These are phyloP conservation scores for Cladosporium sp. DNA, from an alignment of 2,329 filamentous ascomycete genomes.

Conservation along the genomic window DNA sequence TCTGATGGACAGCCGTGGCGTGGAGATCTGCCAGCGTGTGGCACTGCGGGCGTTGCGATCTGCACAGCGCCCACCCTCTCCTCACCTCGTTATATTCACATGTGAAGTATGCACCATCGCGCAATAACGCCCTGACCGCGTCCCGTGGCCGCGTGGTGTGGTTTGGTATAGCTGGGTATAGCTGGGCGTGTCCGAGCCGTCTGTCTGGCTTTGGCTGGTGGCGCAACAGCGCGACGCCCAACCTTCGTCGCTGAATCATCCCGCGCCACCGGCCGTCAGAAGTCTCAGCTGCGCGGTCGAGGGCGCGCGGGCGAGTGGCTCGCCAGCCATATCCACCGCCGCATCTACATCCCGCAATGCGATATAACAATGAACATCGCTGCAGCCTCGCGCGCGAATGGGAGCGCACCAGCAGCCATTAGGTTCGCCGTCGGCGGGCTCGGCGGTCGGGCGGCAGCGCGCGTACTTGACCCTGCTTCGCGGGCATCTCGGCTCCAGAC, in stretches of 20 bases:
- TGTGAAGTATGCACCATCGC: not conserved
- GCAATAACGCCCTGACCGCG: too few relatives aligned
- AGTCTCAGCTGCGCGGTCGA: too few relatives aligned
- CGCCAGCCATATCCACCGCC: not conserved
- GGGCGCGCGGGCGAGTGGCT: too few relatives aligned
- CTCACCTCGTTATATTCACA: slow-evolving; percentile 12
- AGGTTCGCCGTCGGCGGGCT: not conserved
- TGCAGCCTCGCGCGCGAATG: slow-evolving; percentile 1
- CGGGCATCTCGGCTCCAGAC: not conserved
- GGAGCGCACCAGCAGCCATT: not conserved
- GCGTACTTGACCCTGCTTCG: not conserved
- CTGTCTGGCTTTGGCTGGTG: not conserved
- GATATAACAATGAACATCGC: slow-evolving; percentile 2
- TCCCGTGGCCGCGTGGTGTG: too few relatives aligned
- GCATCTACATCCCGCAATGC: slow-evolving; percentile 7
- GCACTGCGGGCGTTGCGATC: slow-evolving; percentile 3
- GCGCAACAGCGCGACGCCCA: not conserved
- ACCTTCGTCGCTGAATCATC: slow-evolving; percentile 1
- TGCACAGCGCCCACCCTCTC: slow-evolving; percentile 1
- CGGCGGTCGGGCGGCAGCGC: not conserved
- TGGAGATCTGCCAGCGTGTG: slow-evolving; percentile 4
- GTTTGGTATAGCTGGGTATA: too few relatives aligned
- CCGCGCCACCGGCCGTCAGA: not conserved
- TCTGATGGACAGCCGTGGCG: not conserved
- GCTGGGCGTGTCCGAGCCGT: too few relatives aligned